Evolutionary conservation across 129 eudicot species (phyloP).

Genomic region (Pseudognaphalium luteoalbum): DNA sequence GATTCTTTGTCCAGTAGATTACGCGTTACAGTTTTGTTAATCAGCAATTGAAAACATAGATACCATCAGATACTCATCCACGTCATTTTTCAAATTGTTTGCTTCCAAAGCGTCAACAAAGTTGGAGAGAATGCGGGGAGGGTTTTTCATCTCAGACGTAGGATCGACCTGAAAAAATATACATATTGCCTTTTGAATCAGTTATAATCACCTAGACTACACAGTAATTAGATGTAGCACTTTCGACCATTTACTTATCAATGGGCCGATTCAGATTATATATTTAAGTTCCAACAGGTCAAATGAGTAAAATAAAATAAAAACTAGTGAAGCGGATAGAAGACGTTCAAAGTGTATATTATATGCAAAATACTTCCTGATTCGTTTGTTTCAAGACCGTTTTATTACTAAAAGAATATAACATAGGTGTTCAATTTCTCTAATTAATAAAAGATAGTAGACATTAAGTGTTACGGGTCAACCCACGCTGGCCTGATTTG

Average conservation of each 20-base stretch:
- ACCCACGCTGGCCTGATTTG: not conserved
- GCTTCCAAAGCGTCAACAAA: constrained; percentile 85
- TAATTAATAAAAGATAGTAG: not conserved
- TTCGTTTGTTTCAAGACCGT: too few species aligned
- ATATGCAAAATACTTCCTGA: too few species aligned
- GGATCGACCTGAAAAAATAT: constrained; percentile 55
- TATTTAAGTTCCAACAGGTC: too few species aligned
- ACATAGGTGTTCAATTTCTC: too few species aligned
- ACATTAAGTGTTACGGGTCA: not conserved
- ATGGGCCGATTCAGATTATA: too few species aligned
- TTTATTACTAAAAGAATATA: too few species aligned
- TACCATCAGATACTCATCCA: constrained; percentile 93
- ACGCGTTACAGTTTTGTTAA: too few species aligned
- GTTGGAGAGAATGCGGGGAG: constrained; percentile 85
- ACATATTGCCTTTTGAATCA: not conserved
- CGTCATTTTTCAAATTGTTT: constrained; percentile 75
- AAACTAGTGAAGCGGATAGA: too few species aligned
- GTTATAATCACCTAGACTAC: not conserved
- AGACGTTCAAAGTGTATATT: too few species aligned
- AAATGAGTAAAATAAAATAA: too few species aligned
- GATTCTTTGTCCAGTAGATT: not conserved
- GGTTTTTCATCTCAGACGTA: constrained; percentile 70
- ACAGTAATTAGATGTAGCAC: too few species aligned
- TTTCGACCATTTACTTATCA: too few species aligned
- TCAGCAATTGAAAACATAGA: not conserved